phyloP scores from a whole-genome alignment of 306 rosid species.

The Pachyrhizus erosus region DNA sequence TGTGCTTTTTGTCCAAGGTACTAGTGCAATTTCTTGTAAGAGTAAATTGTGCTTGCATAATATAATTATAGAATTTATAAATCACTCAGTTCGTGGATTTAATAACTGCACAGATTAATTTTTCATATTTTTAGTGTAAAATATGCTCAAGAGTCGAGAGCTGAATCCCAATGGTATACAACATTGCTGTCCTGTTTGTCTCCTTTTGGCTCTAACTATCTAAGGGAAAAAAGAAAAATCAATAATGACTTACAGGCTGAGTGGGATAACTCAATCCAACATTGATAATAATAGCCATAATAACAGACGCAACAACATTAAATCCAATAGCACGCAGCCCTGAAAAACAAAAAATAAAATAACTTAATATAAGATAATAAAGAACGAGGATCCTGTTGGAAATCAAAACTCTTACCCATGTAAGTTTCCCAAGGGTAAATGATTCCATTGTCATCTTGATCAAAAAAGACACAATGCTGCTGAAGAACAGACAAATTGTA shows the following conservation, averaged over 20 bases:
- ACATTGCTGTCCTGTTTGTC: background rate
- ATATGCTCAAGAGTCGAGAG: no score
- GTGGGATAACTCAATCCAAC: constrained; percentile 64
- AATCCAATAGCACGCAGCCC: constrained; percentile 82
- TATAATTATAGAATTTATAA: no score
- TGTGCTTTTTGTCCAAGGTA: no score
- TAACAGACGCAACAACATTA: constrained; percentile 59
- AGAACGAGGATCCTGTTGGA: background rate
- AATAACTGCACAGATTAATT: no score
- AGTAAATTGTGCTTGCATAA: no score
- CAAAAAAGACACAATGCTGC: constrained; percentile 83
- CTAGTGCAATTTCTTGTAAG: no score
- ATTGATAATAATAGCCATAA: constrained; percentile 57
- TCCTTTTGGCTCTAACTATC: background rate
- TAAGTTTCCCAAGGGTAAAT: constrained; percentile 94
- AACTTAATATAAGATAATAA: background rate
- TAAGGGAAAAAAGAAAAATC: background rate
- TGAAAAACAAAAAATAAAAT: constrained; percentile 35
- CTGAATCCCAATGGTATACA: background rate
- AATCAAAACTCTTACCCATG: constrained; percentile 46
- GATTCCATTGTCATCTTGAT: constrained; percentile 78
- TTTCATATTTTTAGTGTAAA: no score
- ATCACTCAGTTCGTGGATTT: no score
- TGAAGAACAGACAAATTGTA: constrained; percentile 75
- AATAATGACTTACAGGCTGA: constrained; percentile 66